Percentiles rank a stretch among this genome's conserved stretches.
Evolutionary conservation across 768 basidiomycete species (phyloP).

Genomic region (Leccinum rimulosum): DNA sequence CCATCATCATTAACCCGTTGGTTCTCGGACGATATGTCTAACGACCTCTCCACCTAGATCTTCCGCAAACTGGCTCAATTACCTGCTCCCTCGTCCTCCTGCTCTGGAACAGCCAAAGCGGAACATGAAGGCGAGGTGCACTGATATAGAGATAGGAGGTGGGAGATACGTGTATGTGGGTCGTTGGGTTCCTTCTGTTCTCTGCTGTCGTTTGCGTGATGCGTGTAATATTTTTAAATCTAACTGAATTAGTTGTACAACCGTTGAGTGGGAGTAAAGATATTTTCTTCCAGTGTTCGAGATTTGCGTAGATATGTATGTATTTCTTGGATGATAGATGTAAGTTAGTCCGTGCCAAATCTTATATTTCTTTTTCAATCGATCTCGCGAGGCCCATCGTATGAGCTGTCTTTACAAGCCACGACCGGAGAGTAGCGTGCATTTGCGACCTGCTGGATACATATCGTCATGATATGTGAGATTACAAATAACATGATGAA

Average conservation of each 20-base stretch:
- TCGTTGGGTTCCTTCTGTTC: neutral
- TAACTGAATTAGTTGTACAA: neutral
- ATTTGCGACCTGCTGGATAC: too few species aligned
- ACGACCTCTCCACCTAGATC: conserved; percentile 14
- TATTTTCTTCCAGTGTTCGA: too few species aligned
- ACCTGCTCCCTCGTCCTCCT: conserved; percentile 1
- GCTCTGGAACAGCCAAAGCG: neutral
- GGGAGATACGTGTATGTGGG: too few species aligned
- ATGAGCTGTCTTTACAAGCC: neutral
- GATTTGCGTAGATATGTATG: neutral
- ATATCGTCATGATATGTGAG: too few species aligned
- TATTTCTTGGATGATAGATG: neutral
- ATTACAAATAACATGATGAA: too few species aligned
- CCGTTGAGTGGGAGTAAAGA: too few species aligned
- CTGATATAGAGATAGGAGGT: neutral
- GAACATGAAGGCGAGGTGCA: neutral
- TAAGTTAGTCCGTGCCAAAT: neutral
- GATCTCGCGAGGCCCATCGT: neutral
- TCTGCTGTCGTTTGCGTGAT: neutral
- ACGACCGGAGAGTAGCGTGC: too few species aligned
- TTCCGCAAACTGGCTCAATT: conserved; percentile 29
- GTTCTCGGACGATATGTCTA: neutral
- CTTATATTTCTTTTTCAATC: neutral
- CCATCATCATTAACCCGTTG: neutral
- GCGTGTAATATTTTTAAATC: neutral